Evolutionary conservation across 78 protist species (phyloP).

Genomic region (Diacronema lutheri): DNA sequence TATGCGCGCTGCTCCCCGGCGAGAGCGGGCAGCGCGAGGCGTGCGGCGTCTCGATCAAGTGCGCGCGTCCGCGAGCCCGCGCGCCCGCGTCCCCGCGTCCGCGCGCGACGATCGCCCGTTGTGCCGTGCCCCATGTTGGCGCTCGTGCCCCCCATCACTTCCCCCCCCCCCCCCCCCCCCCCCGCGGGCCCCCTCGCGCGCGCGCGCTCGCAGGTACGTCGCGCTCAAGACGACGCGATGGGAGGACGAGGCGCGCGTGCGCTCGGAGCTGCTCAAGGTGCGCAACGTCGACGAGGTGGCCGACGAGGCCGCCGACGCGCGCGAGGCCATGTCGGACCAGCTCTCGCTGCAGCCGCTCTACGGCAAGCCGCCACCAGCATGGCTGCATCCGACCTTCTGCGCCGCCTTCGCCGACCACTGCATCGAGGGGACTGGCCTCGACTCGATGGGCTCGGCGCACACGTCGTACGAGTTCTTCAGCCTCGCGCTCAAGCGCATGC

Average conservation of each 20-base stretch:
- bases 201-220: not conserved
- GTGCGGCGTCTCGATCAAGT: not conserved
- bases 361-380: slow-evolving; percentile 27
- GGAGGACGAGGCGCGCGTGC: not conserved
- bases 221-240: not conserved
- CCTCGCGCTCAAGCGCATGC: not conserved
- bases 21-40: not conserved
- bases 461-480: not conserved
- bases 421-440: slow-evolving; percentile 23
- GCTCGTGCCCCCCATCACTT: too few relatives aligned
- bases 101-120: too few relatives aligned
- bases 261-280: not conserved
- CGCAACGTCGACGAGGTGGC: not conserved
- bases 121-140: too few relatives aligned
- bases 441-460: not conserved
- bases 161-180: too few relatives aligned
- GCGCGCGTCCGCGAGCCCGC: not conserved
- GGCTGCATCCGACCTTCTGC: slow-evolving; percentile 6
- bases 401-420: slow-evolving; percentile 31
- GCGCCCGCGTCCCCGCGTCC: not conserved
- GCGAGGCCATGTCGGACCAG: not conserved
- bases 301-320: not conserved
- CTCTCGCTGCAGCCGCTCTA: slow-evolving; percentile 30
- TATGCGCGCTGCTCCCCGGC: not conserved
- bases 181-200: too few relatives aligned